Conservation (phyloP, 257 asterid genomes). For the Ophiorrhiza pumila region DNA sequence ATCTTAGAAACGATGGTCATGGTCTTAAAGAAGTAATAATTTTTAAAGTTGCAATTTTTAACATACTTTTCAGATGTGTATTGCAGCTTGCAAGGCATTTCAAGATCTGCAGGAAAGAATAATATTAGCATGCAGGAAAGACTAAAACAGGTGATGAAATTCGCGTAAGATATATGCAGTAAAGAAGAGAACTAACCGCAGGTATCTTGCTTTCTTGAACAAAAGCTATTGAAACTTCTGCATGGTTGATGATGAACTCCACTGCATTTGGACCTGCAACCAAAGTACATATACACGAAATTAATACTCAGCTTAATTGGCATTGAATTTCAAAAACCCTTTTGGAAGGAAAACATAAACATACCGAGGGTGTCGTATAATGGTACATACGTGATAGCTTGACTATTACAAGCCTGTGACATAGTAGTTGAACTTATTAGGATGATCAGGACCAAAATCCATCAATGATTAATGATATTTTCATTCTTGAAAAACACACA, state of each 20-base stretch:
- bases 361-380: conserved; percentile 85
- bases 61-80: conserved; percentile 69
- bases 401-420: conserved; percentile 82
- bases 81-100: conserved; percentile 62
- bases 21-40: conserved; percentile 1
- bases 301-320: neutral
- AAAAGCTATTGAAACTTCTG: conserved; percentile 77
- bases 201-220: conserved; percentile 73
- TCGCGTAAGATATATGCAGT: too few relatives aligned
- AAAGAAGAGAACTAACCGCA: conserved; percentile 40
- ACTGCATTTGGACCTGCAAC: conserved; percentile 86
- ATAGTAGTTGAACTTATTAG: conserved; percentile 10
- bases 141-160: neutral
- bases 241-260: conserved; percentile 89
- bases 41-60: conserved; percentile 12
- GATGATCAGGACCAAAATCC: too few relatives aligned
- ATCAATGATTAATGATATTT: neutral
- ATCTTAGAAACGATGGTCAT: conserved; percentile 14
- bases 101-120: conserved; percentile 59
- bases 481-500: neutral
- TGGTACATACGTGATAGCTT: conserved; percentile 75
- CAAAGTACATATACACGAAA: conserved; percentile 5
- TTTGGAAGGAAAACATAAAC: conserved; percentile 27
- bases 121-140: neutral
- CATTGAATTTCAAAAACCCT: neutral